phyloP scores from a whole-genome alignment of 2,329 filamentous ascomycete species.

The Monosporascus sp. region DNA sequence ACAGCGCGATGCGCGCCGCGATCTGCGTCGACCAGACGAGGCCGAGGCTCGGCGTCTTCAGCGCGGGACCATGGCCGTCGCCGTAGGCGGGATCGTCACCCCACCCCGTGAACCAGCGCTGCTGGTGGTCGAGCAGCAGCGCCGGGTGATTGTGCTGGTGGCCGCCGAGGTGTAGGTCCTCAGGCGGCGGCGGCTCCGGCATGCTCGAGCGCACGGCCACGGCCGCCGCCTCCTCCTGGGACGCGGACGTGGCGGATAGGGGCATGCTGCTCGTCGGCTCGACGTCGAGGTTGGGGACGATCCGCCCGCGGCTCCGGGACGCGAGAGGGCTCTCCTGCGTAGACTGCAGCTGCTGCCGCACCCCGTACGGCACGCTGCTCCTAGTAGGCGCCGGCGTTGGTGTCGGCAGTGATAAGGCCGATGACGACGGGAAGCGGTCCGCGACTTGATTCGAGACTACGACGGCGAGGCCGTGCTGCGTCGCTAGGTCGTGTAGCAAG shows the following conservation, averaged over 20 bases:
- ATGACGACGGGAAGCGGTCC: slow-evolving; percentile 60
- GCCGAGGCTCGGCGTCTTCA: slow-evolving; percentile 83
- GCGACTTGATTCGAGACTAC: slow-evolving; percentile 95
- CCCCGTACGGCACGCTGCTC: slow-evolving; percentile 1
- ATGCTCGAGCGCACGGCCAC: slow-evolving; percentile 27
- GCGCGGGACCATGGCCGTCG: slow-evolving; percentile 29
- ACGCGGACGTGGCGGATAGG: slow-evolving; percentile 12
- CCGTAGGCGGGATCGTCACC: slow-evolving; percentile 57
- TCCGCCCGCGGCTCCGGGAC: slow-evolving; percentile 33
- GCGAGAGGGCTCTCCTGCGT: slow-evolving; percentile 47
- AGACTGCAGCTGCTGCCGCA: slow-evolving; percentile 10
- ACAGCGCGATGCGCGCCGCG: slow-evolving; percentile 72
- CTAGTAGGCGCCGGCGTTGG: slow-evolving; percentile 12
- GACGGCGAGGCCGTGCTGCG: slow-evolving; percentile 68
- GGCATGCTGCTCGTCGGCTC: slow-evolving; percentile 37
- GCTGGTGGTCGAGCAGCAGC: slow-evolving; percentile 78
- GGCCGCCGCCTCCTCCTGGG: neutral
- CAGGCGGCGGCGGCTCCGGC: slow-evolving; percentile 24
- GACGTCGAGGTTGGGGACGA: slow-evolving; percentile 21
- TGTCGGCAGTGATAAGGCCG: neutral
- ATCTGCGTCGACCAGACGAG: slow-evolving; percentile 91
- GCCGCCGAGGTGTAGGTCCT: slow-evolving; percentile 29
- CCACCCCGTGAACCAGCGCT: slow-evolving; percentile 95
- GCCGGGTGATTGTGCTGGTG: slow-evolving; percentile 30
- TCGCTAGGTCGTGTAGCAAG: slow-evolving; percentile 70